Percentiles rank a stretch among this genome's conserved stretches.
Evolutionary conservation across 2,329 filamentous ascomycete species (phyloP).

Genomic region (Aspergillus sp.): DNA sequence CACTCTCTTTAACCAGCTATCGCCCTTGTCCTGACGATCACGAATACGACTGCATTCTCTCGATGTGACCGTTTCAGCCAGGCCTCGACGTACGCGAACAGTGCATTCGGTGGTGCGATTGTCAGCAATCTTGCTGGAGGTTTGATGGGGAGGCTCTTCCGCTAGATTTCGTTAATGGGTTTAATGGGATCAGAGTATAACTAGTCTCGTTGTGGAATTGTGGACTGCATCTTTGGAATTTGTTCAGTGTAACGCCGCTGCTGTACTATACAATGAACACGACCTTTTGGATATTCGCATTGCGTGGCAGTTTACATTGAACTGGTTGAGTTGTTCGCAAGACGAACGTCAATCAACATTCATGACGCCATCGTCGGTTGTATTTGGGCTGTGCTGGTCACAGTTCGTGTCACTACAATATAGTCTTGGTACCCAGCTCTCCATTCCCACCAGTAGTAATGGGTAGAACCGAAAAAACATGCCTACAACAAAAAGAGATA

Average conservation of each 20-base stretch:
- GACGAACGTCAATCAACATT: too few relatives aligned
- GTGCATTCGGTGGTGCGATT: constrained; percentile 55
- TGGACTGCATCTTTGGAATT: not conserved
- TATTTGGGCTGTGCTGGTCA: too few relatives aligned
- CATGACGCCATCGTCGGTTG: too few relatives aligned
- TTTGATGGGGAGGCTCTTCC: constrained; percentile 56
- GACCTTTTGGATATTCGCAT: too few relatives aligned
- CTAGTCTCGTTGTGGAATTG: not conserved
- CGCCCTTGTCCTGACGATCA: constrained; percentile 51
- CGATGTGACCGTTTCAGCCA: constrained; percentile 55
- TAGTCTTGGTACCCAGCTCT: too few relatives aligned
- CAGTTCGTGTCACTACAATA: too few relatives aligned
- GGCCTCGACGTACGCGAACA: constrained; percentile 58
- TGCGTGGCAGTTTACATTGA: too few relatives aligned
- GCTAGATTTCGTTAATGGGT: constrained; percentile 32
- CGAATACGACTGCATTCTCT: constrained; percentile 53
- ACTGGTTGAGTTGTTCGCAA: too few relatives aligned
- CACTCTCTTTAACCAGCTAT: constrained; percentile 37
- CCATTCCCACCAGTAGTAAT: too few relatives aligned
- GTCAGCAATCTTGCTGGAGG: constrained; percentile 56
- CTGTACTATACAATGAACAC: too few relatives aligned
- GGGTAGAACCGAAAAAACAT: too few relatives aligned
- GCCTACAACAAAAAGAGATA: too few relatives aligned
- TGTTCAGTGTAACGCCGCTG: not conserved
- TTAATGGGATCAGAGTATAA: not conserved